These are phyloP conservation scores for Leishmania braziliensis DNA, from an alignment of 208 protist species.

Conservation along the genomic window DNA sequence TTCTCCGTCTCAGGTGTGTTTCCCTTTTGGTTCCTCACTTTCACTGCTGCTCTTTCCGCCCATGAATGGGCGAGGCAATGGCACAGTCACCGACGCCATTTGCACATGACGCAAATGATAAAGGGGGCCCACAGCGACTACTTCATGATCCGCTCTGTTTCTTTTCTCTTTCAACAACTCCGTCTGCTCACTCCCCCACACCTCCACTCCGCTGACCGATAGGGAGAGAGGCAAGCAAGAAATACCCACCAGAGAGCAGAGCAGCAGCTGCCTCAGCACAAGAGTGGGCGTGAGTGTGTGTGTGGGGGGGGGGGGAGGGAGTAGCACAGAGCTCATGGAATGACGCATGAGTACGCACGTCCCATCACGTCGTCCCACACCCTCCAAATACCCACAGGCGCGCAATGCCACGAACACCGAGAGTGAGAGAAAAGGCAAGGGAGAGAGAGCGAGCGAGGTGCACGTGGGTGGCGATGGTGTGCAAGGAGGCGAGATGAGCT, in stretches of 20 bases:
- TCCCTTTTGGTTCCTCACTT: background rate
- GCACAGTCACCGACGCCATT: background rate
- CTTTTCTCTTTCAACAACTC: background rate
- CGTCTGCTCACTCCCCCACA: background rate
- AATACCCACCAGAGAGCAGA: background rate
- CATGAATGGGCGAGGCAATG: background rate
- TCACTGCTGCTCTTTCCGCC: background rate
- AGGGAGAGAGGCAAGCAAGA: background rate
- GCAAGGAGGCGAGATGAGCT: too few relatives aligned
- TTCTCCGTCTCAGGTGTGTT: background rate
- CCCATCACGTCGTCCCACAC: background rate
- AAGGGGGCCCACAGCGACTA: background rate
- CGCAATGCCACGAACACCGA: background rate
- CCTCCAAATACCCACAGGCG: background rate
- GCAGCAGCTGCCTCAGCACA: background rate
- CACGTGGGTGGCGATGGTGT: background rate
- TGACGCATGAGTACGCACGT: background rate
- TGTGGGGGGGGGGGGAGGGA: background rate
- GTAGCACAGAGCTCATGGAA: background rate
- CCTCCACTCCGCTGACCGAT: background rate
- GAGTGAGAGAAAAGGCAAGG: background rate
- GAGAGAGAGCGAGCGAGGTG: background rate
- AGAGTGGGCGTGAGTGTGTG: background rate
- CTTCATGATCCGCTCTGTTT: background rate
- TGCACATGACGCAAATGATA: background rate